Percentiles rank a stretch among this genome's conserved stretches.
phyloP scores from a whole-genome alignment of 148 eudicot species.

The Fagopyrum tataricum region DNA sequence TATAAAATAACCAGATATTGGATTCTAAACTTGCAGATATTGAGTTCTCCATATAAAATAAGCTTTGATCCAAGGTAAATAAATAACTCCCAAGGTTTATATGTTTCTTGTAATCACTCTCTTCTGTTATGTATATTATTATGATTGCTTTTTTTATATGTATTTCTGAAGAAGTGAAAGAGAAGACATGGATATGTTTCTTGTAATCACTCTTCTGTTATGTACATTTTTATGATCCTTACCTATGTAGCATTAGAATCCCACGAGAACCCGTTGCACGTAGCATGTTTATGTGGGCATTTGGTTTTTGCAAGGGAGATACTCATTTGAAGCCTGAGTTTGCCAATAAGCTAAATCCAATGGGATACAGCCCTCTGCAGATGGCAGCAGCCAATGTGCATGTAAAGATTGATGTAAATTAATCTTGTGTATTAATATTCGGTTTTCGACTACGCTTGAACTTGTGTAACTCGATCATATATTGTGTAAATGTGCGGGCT shows the following conservation, averaged over 20 bases:
- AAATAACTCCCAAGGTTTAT: background rate
- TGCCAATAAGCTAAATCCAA: slow-evolving; percentile 32
- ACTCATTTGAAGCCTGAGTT: slow-evolving; percentile 27
- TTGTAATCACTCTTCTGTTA: too few species aligned
- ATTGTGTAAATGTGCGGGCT: too few species aligned
- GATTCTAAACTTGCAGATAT: background rate
- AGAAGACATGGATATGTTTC: background rate
- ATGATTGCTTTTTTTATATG: background rate
- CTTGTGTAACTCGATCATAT: too few species aligned
- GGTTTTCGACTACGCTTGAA: too few species aligned
- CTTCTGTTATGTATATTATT: background rate
- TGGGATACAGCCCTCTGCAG: slow-evolving; percentile 47
- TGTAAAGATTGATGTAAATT: too few species aligned
- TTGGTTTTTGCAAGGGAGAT: slow-evolving; percentile 25
- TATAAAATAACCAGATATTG: background rate
- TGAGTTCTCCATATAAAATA: background rate
- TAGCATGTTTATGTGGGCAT: slow-evolving; percentile 34
- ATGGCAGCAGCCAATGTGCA: slow-evolving; percentile 46
- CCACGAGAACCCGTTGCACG: slow-evolving; percentile 26
- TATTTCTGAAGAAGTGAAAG: background rate
- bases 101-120: background rate
- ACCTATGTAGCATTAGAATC: background rate
- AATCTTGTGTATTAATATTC: too few species aligned
- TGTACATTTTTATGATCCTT: too few species aligned
- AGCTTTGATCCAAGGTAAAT: background rate